These are phyloP conservation scores for Candida sakaeoensis DNA, from an alignment of 805 yeast species.

Conservation along the genomic window DNA sequence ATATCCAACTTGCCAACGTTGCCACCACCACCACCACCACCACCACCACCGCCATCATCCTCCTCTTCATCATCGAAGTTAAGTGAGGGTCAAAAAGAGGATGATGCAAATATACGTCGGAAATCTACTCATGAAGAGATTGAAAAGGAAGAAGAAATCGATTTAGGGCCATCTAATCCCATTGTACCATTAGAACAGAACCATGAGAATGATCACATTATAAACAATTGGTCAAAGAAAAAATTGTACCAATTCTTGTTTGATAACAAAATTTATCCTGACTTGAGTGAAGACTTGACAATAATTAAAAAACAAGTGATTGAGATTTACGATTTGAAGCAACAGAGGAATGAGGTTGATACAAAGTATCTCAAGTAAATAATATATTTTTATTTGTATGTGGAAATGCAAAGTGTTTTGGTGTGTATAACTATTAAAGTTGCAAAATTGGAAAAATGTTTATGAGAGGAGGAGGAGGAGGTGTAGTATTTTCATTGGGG, in stretches of 20 bases:
- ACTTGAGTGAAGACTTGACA: conserved; percentile 16
- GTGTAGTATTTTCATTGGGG: neutral
- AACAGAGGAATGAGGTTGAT: conserved; percentile 2
- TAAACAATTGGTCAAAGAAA: conserved; percentile 16
- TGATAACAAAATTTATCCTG: conserved; percentile 15
- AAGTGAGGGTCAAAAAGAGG: neutral
- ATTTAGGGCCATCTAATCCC: conserved; percentile 6
- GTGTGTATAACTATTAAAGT: neutral
- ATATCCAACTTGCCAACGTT: conserved; percentile 15
- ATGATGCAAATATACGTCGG: neutral
- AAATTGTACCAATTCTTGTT: conserved; percentile 16
- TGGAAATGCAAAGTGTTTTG: neutral
- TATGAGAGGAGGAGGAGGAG: neutral
- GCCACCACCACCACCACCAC: conserved; percentile 11
- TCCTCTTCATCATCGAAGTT: neutral
- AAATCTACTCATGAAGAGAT: conserved; percentile 5
- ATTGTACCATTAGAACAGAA: conserved; percentile 2
- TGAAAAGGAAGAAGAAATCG: conserved; percentile 7
- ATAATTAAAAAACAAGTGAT: conserved; percentile 12
- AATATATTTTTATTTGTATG: neutral
- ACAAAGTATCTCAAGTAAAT: neutral
- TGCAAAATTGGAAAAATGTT: neutral
- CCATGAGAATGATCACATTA: conserved; percentile 9
- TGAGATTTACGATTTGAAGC: conserved; percentile 12
- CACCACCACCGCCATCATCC: neutral